Percentiles rank a stretch among this genome's conserved stretches.
These are phyloP conservation scores for Neobulgaria alba DNA, from an alignment of 2,329 filamentous ascomycete genomes.

Conservation along the genomic window DNA sequence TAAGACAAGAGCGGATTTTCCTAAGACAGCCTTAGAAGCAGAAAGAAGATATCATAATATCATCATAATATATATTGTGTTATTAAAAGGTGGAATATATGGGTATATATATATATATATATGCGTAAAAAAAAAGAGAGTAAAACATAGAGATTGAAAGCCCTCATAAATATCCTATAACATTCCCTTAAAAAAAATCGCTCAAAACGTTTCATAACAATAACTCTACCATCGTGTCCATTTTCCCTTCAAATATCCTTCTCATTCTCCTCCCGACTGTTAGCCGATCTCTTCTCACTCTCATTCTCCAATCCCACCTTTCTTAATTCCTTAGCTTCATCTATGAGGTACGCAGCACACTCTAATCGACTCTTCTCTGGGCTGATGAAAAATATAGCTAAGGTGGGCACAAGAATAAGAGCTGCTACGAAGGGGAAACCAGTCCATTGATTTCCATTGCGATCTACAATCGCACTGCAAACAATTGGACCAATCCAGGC, in stretches of 20 bases:
- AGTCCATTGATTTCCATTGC: constrained; percentile 24
- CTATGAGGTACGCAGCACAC: constrained; percentile 24
- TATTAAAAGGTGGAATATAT: no score
- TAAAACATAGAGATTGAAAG: no score
- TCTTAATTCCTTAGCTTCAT: constrained; percentile 20
- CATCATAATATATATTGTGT: no score
- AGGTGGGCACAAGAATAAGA: constrained; percentile 23
- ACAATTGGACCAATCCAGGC: constrained; percentile 28
- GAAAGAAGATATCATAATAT: no score
- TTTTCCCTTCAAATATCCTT: background rate
- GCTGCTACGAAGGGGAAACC: constrained; percentile 25
- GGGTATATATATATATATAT: no score
- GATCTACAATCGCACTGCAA: constrained; percentile 25
- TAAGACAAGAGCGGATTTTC: no score
- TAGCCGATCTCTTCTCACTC: background rate
- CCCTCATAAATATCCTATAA: no score
- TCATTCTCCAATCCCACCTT: constrained; percentile 9
- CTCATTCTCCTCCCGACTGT: background rate
- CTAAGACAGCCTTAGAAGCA: no score
- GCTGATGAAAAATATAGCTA: constrained; percentile 27
- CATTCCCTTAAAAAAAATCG: no score
- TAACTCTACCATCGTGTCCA: no score
- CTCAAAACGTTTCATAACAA: no score
- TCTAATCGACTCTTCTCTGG: constrained; percentile 24
- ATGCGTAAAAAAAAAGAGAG: no score